phyloP scores from a whole-genome alignment of 176 grass and related monocot species.

The Microstegium vimineum region DNA sequence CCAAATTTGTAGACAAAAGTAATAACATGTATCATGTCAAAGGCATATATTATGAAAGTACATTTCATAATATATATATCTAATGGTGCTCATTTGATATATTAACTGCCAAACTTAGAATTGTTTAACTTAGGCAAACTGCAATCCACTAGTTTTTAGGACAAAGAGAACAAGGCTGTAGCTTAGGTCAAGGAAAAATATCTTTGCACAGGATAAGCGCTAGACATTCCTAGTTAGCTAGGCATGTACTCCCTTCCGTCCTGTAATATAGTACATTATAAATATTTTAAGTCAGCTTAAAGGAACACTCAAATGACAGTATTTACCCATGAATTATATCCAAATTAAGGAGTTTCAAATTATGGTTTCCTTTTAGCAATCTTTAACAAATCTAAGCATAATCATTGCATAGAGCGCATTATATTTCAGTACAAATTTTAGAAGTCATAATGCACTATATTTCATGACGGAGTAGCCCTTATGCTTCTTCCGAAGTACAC shows the following conservation, averaged over 20 bases:
- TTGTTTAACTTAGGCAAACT: background rate
- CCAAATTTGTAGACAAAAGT: background rate
- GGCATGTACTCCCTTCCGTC: no score
- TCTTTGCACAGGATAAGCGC: conserved; percentile 16
- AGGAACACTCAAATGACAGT: no score
- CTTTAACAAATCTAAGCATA: no score
- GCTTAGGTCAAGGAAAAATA: background rate
- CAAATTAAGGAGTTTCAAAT: no score
- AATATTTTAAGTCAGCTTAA: no score
- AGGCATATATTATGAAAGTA: background rate
- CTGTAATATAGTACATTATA: no score
- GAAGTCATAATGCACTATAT: no score
- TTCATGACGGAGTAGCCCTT: no score
- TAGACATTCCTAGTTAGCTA: background rate
- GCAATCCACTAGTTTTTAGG: background rate
- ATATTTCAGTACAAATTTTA: no score
- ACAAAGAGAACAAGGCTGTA: background rate
- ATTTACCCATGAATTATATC: no score
- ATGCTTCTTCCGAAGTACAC: background rate
- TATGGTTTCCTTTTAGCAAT: no score
- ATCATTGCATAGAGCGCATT: no score
- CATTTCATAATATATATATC: background rate
- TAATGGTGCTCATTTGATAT: background rate
- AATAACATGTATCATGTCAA: background rate
- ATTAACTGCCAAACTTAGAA: background rate